Base-by-base conservation (phyloP, 208 protist species). In the Leishmania turanica region DNA sequence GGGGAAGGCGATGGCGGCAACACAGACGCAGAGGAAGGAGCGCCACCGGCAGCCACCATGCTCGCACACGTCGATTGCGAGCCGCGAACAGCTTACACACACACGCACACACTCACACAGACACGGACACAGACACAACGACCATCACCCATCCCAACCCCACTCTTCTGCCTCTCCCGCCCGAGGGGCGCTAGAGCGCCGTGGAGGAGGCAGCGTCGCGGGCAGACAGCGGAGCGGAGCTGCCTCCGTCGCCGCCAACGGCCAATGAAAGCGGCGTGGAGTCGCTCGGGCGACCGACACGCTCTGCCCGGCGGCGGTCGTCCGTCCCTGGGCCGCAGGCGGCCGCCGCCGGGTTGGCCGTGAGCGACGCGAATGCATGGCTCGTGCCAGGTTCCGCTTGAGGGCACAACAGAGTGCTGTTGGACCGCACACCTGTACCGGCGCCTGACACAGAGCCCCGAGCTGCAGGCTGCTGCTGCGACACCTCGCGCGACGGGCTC, bases 401-500 rank as follows among this genome's bases (percentile, higher is more conserved):
- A 51, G 71, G 71, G 37, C 6, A 27, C 11, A 78, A 6, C 51
- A n/a, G 19, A n/a, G 64, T 56, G 68, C 60, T 83, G 42, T 3
- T 78, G 45, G 37, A 8, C 40, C 7, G 62, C 19, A 17, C 72
- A 65, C 49, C 45, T 3, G 47, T 77, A 40, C 68, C 77, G 37
- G 70, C 8, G 49, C 58, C 45, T 15, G 34, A 19, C 1, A 27
- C 13, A 62, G 51, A 21, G 24, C 9, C 45, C 42, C n/a, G 31
- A n/a, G 51, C 31, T 40, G 31, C 17, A 17, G 21, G 49, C 56
- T 42, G 56, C 73, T 85, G 77, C 42, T 77, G 78, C 0, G 78
- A 81, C 58, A 76, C 62, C 60, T 85, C 81, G 37, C 85, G 88
- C 13, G 80, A 80, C 2, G 85, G 88, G 45, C 82, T 88, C 9